These are phyloP conservation scores for Paramecium biaurelia DNA, from an alignment of 73 alveolate genomes.

Conservation along the genomic window DNA sequence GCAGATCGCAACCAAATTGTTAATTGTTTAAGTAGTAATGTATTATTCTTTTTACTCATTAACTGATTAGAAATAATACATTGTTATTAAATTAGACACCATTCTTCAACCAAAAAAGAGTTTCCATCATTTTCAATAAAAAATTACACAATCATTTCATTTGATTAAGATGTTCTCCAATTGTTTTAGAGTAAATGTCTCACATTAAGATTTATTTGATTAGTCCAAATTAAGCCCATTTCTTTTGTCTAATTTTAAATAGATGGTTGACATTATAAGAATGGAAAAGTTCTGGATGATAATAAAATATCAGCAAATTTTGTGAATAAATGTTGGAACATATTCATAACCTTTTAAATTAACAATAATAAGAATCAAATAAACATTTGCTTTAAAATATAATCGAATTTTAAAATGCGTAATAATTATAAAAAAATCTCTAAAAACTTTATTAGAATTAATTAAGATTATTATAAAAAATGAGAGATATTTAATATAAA, in stretches of 20 bases:
- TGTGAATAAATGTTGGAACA: slow-evolving; percentile 5
- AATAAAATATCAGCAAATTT: slow-evolving; percentile 1
- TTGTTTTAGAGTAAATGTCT: background rate
- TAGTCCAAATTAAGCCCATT: background rate
- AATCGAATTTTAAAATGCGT: background rate
- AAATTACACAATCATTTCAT: slow-evolving; percentile 15
- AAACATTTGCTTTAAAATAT: background rate
- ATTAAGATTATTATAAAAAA: background rate
- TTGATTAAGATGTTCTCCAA: background rate
- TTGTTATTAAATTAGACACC: background rate
- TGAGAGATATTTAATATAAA: background rate
- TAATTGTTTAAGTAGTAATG: background rate
- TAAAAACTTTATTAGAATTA: background rate
- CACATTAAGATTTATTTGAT: background rate
- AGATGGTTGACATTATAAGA: background rate
- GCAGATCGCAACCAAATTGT: background rate
- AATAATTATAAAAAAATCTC: background rate
- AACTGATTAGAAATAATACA: background rate
- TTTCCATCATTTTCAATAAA: background rate
- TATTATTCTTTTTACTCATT: background rate
- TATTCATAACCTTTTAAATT: background rate
- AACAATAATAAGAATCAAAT: background rate
- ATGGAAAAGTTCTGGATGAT: background rate
- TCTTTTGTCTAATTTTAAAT: background rate
- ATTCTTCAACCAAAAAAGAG: background rate